These are phyloP conservation scores for bread wheat (Triticum aestivum) DNA, from an alignment of 176 grass and related monocot genomes.

Conservation along the genomic window IWGSC_CS_RefSeq_v2.1 NC_057806.1:644941029-644941528, in stretches of 20 bases:
- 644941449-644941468: neutral
- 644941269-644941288: too few species aligned
- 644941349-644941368: neutral
- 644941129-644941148: too few species aligned
- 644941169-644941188: neutral
- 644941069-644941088: too few species aligned
- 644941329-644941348: neutral
- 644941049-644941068: too few species aligned
- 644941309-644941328: neutral
- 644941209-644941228: neutral
- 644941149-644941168: slow-evolving; percentile 30
- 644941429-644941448: neutral
- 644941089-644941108: too few species aligned
- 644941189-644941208: neutral
- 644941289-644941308: too few species aligned
- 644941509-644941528: too few species aligned
- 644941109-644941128: too few species aligned
- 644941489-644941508: neutral
- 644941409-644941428: neutral
- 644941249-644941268: too few species aligned
- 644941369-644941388: neutral
- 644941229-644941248: neutral
- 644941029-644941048: too few species aligned
- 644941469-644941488: neutral
- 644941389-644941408: neutral